A percentile compares a stretch with the other conserved stretches of the same genome.
Evolutionary conservation across 192 early-diverging fungal species (phyloP).

Genomic region (Backusella luteola): DNA sequence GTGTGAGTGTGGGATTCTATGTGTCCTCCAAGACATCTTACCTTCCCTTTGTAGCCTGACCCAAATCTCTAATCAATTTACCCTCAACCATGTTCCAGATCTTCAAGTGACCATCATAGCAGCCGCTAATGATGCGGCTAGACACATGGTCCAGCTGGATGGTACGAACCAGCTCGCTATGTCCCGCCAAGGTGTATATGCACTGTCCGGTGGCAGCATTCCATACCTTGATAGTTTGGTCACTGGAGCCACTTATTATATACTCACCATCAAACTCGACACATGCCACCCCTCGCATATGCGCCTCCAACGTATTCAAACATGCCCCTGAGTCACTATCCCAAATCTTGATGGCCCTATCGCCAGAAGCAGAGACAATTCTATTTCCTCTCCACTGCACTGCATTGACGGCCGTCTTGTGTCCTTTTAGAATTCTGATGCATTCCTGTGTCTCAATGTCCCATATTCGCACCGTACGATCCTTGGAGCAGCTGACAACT

Average conservation of each 20-base stretch:
- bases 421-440: constrained; percentile 57
- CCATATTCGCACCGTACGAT: constrained; percentile 85
- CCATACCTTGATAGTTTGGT: constrained; percentile 77
- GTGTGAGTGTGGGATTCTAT: background rate
- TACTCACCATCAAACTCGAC: constrained; percentile 80
- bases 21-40: constrained; percentile 7
- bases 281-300: constrained; percentile 77
- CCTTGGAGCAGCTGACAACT: constrained; percentile 84
- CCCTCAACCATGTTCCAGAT: constrained; percentile 83
- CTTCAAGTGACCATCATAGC: constrained; percentile 86
- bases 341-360: constrained; percentile 87
- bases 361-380: constrained; percentile 73
- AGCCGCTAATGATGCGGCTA: constrained; percentile 75
- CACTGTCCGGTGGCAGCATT: constrained; percentile 45
- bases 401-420: constrained; percentile 83
- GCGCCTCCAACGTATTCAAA: constrained; percentile 76
- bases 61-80: constrained; percentile 50
- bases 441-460: constrained; percentile 56
- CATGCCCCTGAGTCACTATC: constrained; percentile 59
- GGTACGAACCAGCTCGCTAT: constrained; percentile 71
- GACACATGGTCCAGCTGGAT: constrained; percentile 58
- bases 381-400: constrained; percentile 59
- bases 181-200: constrained; percentile 47
- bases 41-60: constrained; percentile 58
- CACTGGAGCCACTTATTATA: constrained; percentile 81